Evolutionary conservation across 768 basidiomycete species (phyloP).

Genomic region (Gyrodon lividus): DNA sequence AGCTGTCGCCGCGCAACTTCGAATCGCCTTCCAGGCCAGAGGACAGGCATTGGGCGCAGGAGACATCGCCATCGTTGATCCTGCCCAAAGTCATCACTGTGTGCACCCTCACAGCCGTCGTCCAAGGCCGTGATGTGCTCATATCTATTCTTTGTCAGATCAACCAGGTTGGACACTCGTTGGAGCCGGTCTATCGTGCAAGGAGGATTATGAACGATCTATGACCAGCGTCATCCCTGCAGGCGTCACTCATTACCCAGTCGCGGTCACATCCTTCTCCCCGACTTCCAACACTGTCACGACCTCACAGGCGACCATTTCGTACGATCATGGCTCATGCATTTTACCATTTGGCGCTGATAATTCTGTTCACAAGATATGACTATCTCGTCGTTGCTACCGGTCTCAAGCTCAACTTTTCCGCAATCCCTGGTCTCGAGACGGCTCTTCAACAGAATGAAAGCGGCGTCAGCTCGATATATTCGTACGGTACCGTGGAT

Average conservation of each 20-base stretch:
- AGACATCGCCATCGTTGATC: neutral
- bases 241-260: neutral
- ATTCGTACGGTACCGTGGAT: neutral
- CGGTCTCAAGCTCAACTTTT: neutral
- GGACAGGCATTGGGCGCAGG: neutral
- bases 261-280: neutral
- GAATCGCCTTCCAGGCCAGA: neutral
- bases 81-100: neutral
- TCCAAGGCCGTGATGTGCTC: neutral
- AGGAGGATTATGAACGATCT: neutral
- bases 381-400: neutral
- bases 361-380: too few relatives aligned
- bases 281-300: neutral
- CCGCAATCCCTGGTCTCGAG: neutral
- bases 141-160: neutral
- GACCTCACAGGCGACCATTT: neutral
- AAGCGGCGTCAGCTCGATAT: neutral
- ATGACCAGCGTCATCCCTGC: neutral
- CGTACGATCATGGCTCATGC: neutral
- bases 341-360: too few relatives aligned
- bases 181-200: neutral
- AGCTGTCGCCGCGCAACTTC: neutral
- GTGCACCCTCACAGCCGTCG: neutral
- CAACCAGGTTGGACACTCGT: neutral
- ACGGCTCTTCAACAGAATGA: neutral